Evolutionary conservation across 768 basidiomycete species (phyloP).

Genomic region (Lentinula sp.): DNA sequence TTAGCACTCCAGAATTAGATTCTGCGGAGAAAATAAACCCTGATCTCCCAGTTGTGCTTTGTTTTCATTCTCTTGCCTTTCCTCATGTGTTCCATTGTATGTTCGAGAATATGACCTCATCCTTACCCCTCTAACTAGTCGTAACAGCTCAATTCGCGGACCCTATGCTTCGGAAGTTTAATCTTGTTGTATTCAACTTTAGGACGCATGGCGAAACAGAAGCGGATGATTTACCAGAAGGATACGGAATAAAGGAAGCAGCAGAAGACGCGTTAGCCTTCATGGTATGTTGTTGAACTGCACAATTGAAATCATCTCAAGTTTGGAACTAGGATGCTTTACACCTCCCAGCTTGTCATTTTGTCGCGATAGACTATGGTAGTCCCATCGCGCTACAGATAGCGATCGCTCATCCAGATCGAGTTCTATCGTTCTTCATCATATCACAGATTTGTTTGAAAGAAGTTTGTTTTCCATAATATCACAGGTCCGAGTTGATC

Average conservation of each 20-base stretch:
- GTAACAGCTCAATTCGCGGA: conserved; percentile 2
- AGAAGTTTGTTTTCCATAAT: background rate
- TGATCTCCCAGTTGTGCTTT: background rate
- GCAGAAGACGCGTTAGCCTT: background rate
- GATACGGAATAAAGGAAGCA: background rate
- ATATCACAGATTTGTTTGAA: conserved; percentile 1
- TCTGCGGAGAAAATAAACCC: background rate
- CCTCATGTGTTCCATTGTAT: conserved; percentile 5
- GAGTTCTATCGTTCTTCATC: background rate
- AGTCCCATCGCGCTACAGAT: conserved; percentile 1
- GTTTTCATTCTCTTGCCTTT: conserved; percentile 1
- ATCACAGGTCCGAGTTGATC: background rate
- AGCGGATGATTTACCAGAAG: background rate
- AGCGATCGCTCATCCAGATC: background rate
- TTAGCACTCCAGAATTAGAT: background rate
- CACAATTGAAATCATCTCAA: background rate
- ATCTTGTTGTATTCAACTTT: conserved; percentile 4
- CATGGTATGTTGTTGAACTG: background rate
- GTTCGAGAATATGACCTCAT: background rate
- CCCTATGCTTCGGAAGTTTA: conserved; percentile 4
- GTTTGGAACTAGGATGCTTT: background rate
- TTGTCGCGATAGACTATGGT: conserved; percentile 1
- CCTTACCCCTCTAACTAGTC: background rate
- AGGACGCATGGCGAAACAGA: background rate
- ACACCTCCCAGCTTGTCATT: background rate